Evolutionary conservation across 208 protist genomes (phyloP).

Genomic region (Angomonas ambiguus): DNA sequence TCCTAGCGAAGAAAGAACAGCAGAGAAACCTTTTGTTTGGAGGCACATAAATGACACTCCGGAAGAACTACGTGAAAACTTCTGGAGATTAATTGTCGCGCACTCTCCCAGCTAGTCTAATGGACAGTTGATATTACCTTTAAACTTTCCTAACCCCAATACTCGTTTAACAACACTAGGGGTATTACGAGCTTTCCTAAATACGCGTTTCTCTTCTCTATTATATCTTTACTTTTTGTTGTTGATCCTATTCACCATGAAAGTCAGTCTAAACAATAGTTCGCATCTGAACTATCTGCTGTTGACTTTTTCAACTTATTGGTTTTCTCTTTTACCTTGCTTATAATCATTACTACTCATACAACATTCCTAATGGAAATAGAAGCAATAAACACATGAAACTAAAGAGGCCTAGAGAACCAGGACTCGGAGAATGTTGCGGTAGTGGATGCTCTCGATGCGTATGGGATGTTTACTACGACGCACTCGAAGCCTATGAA

Average conservation of each 20-base stretch:
- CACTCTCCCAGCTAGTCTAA: conserved; percentile 26
- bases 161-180: no score
- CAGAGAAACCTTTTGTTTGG: conserved; percentile 71
- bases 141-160: no score
- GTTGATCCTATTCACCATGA: neutral
- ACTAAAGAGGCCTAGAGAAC: conserved; percentile 55
- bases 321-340: conserved; percentile 7
- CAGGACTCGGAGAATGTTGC: conserved; percentile 74
- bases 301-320: no score
- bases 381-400: conserved; percentile 6
- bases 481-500: conserved; percentile 60
- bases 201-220: conserved; percentile 6
- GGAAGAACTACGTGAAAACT: conserved; percentile 64
- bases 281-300: no score
- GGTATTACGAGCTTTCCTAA: no score
- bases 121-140: conserved; percentile 5
- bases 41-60: conserved; percentile 54
- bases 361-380: no score
- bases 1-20: conserved; percentile 62
- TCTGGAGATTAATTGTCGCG: conserved; percentile 69
- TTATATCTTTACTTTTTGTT: neutral
- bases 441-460: conserved; percentile 83
- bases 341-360: neutral
- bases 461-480: conserved; percentile 89
- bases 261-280: no score